These are phyloP conservation scores for Kondoa subrosea DNA, from an alignment of 768 basidiomycete species.

Conservation along the genomic window DNA sequence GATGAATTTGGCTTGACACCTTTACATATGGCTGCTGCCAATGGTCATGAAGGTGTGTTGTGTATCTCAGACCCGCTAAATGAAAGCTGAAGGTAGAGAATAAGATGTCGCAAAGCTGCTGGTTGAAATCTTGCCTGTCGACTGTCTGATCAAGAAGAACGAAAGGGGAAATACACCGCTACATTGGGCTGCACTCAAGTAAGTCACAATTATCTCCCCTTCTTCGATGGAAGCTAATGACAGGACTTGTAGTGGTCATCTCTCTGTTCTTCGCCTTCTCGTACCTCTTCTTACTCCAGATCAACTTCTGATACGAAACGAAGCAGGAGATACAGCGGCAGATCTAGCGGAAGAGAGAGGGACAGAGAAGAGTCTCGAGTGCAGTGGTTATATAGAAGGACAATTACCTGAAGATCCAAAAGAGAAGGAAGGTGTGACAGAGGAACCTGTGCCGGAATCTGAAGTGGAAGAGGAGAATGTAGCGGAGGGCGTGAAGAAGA, in stretches of 20 bases:
- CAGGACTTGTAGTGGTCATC: background rate
- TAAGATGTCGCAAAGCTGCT: slow-evolving; percentile 7
- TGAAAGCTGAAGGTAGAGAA: background rate
- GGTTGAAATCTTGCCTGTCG: slow-evolving; percentile 1
- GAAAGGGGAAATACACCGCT: slow-evolving; percentile 15
- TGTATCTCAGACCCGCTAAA: background rate
- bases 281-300: slow-evolving; percentile 1
- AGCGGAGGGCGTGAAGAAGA: background rate
- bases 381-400: slow-evolving; percentile 1
- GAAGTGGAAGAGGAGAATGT: background rate
- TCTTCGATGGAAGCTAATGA: background rate
- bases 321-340: background rate
- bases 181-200: slow-evolving; percentile 20
- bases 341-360: slow-evolving; percentile 4
- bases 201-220: background rate
- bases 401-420: background rate
- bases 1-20: slow-evolving; percentile 28
- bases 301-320: background rate
- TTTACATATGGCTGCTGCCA: slow-evolving; percentile 28
- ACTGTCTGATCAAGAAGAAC: slow-evolving; percentile 9
- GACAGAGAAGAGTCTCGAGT: slow-evolving; percentile 1
- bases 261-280: background rate
- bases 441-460: background rate
- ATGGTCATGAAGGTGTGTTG: slow-evolving; percentile 27
- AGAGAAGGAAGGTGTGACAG: background rate